Percentiles rank a stretch among this genome's conserved stretches.
These are phyloP conservation scores for Lachancea kluyveri DNA, from an alignment of 805 yeast species.

Conservation along the genomic window DNA sequence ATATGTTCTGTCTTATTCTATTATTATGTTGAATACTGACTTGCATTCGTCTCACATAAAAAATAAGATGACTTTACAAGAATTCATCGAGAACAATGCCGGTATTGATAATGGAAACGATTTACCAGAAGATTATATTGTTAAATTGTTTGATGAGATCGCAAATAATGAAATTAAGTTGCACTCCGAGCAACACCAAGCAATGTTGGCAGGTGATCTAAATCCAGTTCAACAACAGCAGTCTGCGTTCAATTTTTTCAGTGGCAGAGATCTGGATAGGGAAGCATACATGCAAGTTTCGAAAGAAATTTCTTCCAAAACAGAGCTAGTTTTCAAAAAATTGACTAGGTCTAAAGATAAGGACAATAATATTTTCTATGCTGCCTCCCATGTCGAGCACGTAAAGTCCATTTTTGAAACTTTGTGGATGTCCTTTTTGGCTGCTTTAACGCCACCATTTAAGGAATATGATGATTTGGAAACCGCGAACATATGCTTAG, in stretches of 20 bases:
- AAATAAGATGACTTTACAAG: constrained; percentile 81
- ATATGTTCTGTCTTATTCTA: constrained; percentile 86
- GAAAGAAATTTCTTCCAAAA: constrained; percentile 81
- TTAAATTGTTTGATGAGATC: constrained; percentile 71
- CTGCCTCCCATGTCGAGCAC: constrained; percentile 83
- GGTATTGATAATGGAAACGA: constrained; percentile 92
- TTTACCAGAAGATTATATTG: constrained; percentile 67
- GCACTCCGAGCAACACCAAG: constrained; percentile 91
- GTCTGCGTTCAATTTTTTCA: constrained; percentile 51
- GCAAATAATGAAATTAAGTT: constrained; percentile 79
- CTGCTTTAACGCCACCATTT: constrained; percentile 91
- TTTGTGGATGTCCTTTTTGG: constrained; percentile 94
- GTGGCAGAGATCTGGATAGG: constrained; percentile 61
- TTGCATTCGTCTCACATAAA: constrained; percentile 84
- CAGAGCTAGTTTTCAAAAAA: constrained; percentile 73
- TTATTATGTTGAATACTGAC: constrained; percentile 90
- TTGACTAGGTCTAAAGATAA: constrained; percentile 45
- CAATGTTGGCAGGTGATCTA: constrained; percentile 63
- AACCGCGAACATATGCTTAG: constrained; percentile 62
- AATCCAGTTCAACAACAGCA: constrained; percentile 31
- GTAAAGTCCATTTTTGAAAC: constrained; percentile 91
- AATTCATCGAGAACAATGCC: constrained; percentile 76
- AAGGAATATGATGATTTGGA: constrained; percentile 78
- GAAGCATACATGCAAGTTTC: constrained; percentile 93
- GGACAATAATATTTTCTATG: constrained; percentile 52